These are phyloP conservation scores for Zygnema cylindricum DNA, from an alignment of 139 green algal species.

Conservation along the genomic window DNA sequence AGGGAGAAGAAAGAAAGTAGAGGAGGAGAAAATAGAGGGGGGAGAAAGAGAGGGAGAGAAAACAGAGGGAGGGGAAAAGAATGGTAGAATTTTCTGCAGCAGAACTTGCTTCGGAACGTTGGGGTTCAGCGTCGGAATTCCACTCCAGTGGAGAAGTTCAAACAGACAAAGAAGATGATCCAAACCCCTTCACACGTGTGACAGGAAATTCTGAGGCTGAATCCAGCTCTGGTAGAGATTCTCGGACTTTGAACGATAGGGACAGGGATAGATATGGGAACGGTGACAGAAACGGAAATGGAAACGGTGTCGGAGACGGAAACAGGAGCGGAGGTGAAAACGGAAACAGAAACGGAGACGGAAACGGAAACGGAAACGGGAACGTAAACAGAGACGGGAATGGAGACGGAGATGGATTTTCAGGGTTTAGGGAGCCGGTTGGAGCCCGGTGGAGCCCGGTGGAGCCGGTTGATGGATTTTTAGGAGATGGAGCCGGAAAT, in stretches of 20 bases:
- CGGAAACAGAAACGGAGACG: background rate
- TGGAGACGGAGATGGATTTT: slow-evolving; percentile 16
- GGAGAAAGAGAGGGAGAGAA: background rate
- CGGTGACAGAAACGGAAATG: background rate
- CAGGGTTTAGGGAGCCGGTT: no score
- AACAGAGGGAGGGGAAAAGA: background rate
- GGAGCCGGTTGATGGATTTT: no score
- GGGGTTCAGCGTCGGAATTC: no score
- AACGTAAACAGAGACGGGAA: background rate
- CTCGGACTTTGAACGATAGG: background rate
- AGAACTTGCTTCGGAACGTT: background rate
- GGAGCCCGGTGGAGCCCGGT: no score
- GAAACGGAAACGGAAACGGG: background rate
- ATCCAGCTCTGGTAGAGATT: no score
- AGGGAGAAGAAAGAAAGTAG: background rate
- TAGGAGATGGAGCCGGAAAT: background rate
- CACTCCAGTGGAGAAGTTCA: background rate
- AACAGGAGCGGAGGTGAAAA: background rate
- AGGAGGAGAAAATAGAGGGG: background rate
- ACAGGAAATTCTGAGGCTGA: no score
- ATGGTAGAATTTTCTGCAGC: background rate
- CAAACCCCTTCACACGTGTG: no score
- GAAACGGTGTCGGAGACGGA: background rate
- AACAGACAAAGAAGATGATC: background rate
- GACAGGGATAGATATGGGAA: background rate